These are phyloP conservation scores for Phytophthora palmivora DNA, from an alignment of 352 stramenopile species.

Conservation along the genomic window DNA sequence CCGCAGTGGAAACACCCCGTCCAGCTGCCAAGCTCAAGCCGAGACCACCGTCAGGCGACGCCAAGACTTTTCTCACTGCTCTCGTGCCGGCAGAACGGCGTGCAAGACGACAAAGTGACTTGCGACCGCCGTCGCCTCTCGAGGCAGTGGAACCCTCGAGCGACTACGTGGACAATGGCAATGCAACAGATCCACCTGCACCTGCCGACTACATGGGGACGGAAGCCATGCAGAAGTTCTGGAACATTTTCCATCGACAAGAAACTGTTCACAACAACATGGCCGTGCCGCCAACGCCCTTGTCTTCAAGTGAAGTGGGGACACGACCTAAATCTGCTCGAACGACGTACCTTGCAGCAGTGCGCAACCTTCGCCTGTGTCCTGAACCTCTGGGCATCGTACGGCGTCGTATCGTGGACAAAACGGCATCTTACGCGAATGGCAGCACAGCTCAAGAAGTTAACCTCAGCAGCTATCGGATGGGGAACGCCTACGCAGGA, in stretches of 20 bases:
- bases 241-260: constrained; percentile 75
- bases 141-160: constrained; percentile 43
- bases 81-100: constrained; percentile 28
- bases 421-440: constrained; percentile 47
- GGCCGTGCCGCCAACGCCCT: constrained; percentile 5
- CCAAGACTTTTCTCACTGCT: constrained; percentile 61
- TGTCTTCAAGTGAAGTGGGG: neutral
- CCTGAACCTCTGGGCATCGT: constrained; percentile 77
- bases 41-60: constrained; percentile 13
- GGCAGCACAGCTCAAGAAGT: constrained; percentile 64
- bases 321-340: constrained; percentile 56
- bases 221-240: constrained; percentile 70
- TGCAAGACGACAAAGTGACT: constrained; percentile 18
- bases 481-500: constrained; percentile 65
- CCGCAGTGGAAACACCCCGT: constrained; percentile 12
- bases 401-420: constrained; percentile 55
- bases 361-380: constrained; percentile 63
- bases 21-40: constrained; percentile 24
- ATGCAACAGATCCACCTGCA: constrained; percentile 13
- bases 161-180: constrained; percentile 23
- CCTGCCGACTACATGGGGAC: constrained; percentile 68
- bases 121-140: constrained; percentile 66
- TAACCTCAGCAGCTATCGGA: constrained; percentile 75
- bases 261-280: constrained; percentile 67
- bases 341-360: constrained; percentile 66